Conservation (phyloP, 139 green algal genomes). For the Volvox africanus region DNA sequence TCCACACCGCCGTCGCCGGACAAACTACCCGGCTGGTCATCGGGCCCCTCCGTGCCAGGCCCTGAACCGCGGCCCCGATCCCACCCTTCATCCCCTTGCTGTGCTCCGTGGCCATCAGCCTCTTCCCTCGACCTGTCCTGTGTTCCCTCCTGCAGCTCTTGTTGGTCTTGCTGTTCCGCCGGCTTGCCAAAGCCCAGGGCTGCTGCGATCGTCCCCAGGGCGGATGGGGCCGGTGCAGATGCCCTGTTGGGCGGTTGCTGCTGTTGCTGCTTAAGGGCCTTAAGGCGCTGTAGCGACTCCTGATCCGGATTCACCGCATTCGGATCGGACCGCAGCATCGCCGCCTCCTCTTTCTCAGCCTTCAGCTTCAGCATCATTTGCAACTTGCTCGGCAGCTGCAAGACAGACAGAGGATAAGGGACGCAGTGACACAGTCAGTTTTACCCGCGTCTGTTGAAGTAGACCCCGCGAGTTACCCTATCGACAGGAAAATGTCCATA, state of each 20-base stretch:
- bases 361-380: slow-evolving; percentile 78
- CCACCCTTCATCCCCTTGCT: neutral
- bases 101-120: neutral
- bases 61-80: neutral
- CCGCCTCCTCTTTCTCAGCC: slow-evolving; percentile 75
- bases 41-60: slow-evolving; percentile 44
- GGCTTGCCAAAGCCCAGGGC: slow-evolving; percentile 29
- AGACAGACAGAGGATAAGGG: neutral
- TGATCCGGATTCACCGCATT: slow-evolving; percentile 71
- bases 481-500: no score
- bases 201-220: neutral
- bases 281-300: slow-evolving; percentile 71
- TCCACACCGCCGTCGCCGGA: slow-evolving; percentile 8
- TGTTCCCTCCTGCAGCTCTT: neutral
- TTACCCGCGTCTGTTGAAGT: no score
- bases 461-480: no score
- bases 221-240: neutral
- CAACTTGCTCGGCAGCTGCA: slow-evolving; percentile 78
- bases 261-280: slow-evolving; percentile 57
- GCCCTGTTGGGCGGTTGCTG: slow-evolving; percentile 41
- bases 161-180: slow-evolving; percentile 1
- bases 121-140: no score
- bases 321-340: slow-evolving; percentile 50
- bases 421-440: neutral
- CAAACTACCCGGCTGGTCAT: neutral